Evolutionary conservation across 108 stramenopile species (phyloP).

Genomic region (Fragilaria crotonensis): DNA sequence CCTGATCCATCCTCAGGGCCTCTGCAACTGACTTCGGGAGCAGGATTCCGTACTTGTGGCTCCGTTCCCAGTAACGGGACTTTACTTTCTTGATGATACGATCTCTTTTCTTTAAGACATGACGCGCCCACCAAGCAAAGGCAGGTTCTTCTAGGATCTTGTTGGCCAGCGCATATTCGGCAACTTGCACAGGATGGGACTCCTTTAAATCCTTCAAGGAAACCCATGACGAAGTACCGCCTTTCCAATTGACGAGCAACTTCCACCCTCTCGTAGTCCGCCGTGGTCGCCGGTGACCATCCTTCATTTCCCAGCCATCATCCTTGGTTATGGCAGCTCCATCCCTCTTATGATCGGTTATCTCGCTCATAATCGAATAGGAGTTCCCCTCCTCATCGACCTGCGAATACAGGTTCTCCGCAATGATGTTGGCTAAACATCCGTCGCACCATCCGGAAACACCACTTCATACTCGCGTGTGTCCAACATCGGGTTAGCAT

Average conservation of each 20-base stretch:
- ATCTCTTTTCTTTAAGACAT: conserved; percentile 1
- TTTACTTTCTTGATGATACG: conserved; percentile 20
- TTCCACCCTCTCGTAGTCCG: conserved; percentile 20
- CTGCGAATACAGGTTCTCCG: too few relatives aligned
- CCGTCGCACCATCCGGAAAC: too few relatives aligned
- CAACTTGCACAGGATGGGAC: conserved; percentile 12
- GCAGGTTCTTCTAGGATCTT: conserved; percentile 16
- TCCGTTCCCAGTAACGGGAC: conserved; percentile 19
- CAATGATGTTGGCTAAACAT: too few relatives aligned
- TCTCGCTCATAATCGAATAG: too few relatives aligned
- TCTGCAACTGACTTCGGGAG: conserved; percentile 13
- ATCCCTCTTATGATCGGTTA: too few relatives aligned
- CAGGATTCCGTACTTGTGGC: conserved; percentile 16
- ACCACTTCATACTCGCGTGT: too few relatives aligned
- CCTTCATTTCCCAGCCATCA: conserved; percentile 1
- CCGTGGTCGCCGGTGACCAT: not conserved
- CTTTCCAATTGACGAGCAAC: conserved; percentile 22
- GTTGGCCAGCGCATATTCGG: conserved; percentile 17
- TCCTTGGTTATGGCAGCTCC: too few relatives aligned
- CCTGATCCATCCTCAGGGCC: conserved; percentile 11
- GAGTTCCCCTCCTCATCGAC: too few relatives aligned
- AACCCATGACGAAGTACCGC: conserved; percentile 14
- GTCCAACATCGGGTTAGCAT: too few relatives aligned
- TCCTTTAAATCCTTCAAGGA: conserved; percentile 19
- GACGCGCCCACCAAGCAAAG: conserved; percentile 16